Evolutionary conservation across 1,284 basidiomycete species (phyloP), one percentile per base, ranked within the genome.

Genomic region (Vanrija pseudolonga): DNA sequence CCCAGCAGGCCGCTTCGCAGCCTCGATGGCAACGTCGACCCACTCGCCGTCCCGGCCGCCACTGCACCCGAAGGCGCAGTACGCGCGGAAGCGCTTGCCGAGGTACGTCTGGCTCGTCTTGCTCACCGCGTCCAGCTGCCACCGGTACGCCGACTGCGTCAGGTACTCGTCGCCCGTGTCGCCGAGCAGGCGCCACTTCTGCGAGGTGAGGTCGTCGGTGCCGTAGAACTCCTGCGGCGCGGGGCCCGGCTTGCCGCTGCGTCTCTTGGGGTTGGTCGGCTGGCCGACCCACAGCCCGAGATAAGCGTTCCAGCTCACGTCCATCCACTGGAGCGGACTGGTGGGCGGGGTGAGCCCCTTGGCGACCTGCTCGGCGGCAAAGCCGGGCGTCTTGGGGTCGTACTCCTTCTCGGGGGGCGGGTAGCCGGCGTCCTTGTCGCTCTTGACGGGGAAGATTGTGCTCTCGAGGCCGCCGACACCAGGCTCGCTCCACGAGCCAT

Each of bases 281-380:
- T 59, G 47, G 14, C 26, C 57, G 37, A 59, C 42, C 45, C 48
- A 59, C 38, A 56, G 28, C 7, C 57, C 57, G n/a, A 59, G 53
- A 28, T 53, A 53, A 2, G 57, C 57, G 28, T 50, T 53, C 18
- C 32, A 59, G 22, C 36, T 42, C 42, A 59, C 57, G 48, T 59
- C 57, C 53, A 56, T 56, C 23, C 42, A 41, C 42, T 53, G 56
- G 6, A 59, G 51, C 2, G 47, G 51, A 12, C 51, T 41, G 1
- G 53, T 53, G 5, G 22, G 22, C 3, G 57, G 57, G 19, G 26
- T 32, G 7, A 9, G 22, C 17, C 53, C 53, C 3, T 38, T 37
- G 22, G 17, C 19, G 26, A 47, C 40, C 45, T 59, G 53, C 15
- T 45, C 19, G 28, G 36, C 26, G 4, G 48, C 43, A 11, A 14